Percentiles rank a stretch among this genome's conserved stretches.
Evolutionary conservation across 108 stramenopile species (phyloP).

Genomic region (Phaeodactylum tricornutum): DNA sequence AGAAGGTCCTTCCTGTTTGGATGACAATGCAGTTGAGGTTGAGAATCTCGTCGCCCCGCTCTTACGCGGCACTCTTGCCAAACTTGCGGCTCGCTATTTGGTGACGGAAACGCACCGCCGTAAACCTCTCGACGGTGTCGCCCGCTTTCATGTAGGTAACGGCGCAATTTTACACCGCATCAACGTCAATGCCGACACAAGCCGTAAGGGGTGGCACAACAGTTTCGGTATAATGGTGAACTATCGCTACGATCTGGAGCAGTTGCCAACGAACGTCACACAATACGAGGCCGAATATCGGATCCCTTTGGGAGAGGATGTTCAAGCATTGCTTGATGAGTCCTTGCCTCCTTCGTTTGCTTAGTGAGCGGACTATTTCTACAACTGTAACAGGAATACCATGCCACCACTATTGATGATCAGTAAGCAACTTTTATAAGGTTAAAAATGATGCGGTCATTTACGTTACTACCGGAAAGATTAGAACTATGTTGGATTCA

Average conservation of each 20-base stretch:
- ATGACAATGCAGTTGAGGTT: not conserved
- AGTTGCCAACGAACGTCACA: not conserved
- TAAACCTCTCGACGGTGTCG: slow-evolving; percentile 73
- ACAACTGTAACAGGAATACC: too few relatives aligned
- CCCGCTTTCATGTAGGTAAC: slow-evolving; percentile 79
- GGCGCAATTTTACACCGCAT: slow-evolving; percentile 68
- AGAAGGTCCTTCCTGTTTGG: not conserved
- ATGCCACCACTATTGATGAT: too few relatives aligned
- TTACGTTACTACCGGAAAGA: too few relatives aligned
- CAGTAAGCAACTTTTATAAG: too few relatives aligned
- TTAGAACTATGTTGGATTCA: too few relatives aligned
- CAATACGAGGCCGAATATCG: not conserved
- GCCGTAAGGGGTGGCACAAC: slow-evolving; percentile 45
- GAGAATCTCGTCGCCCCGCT: slow-evolving; percentile 11
- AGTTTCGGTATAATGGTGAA: slow-evolving; percentile 84
- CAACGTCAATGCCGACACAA: slow-evolving; percentile 57
- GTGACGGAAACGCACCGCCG: slow-evolving; percentile 45
- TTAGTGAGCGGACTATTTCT: too few relatives aligned
- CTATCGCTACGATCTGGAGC: slow-evolving; percentile 61
- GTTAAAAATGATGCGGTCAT: too few relatives aligned
- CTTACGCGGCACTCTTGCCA: slow-evolving; percentile 40
- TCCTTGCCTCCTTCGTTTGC: not conserved
- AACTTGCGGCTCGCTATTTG: slow-evolving; percentile 60
- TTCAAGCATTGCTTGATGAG: not conserved
- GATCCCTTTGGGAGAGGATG: not conserved